These are phyloP conservation scores for Microdochium paspali DNA, from an alignment of 2,329 filamentous ascomycete species.

Conservation along the genomic window DNA sequence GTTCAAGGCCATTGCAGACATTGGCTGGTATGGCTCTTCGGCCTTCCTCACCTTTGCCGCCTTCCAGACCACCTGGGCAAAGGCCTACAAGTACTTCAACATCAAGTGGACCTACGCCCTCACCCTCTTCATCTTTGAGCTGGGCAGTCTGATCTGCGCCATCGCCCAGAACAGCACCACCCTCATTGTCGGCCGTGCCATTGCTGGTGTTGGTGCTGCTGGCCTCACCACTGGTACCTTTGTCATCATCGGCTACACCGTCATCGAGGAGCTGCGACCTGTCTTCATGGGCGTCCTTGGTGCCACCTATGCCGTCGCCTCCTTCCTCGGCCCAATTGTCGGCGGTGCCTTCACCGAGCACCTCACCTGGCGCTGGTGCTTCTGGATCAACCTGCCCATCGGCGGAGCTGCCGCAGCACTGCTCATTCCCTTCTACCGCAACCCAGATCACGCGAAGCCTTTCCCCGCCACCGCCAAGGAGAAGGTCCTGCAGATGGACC, in stretches of 20 bases:
- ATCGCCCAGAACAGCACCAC: constrained; percentile 15
- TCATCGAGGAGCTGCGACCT: too few relatives aligned
- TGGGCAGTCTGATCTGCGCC: constrained; percentile 28
- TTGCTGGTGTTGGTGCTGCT: constrained; percentile 24
- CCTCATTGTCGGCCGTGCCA: constrained; percentile 17
- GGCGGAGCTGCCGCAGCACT: constrained; percentile 14
- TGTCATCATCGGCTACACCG: too few relatives aligned
- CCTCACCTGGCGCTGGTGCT: constrained; percentile 9
- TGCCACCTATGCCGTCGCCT: constrained; percentile 30
- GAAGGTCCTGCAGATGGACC: constrained; percentile 22
- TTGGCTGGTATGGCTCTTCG: constrained; percentile 35
- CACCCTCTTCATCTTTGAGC: constrained; percentile 26
- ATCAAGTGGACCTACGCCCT: constrained; percentile 16
- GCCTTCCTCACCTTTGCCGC: constrained; percentile 12
- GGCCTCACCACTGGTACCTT: constrained; percentile 28
- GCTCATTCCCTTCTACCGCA: constrained; percentile 14
- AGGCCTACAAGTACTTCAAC: neutral
- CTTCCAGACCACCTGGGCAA: neutral
- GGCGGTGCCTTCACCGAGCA: constrained; percentile 20
- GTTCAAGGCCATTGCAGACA: constrained; percentile 30
- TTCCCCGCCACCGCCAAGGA: constrained; percentile 1
- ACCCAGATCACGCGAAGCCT: constrained; percentile 1
- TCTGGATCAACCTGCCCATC: constrained; percentile 21
- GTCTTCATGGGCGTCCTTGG: constrained; percentile 13
- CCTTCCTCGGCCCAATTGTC: constrained; percentile 18